These are phyloP conservation scores for Tylopilus balloui DNA, from an alignment of 768 basidiomycete species.

Conservation along the genomic window DNA sequence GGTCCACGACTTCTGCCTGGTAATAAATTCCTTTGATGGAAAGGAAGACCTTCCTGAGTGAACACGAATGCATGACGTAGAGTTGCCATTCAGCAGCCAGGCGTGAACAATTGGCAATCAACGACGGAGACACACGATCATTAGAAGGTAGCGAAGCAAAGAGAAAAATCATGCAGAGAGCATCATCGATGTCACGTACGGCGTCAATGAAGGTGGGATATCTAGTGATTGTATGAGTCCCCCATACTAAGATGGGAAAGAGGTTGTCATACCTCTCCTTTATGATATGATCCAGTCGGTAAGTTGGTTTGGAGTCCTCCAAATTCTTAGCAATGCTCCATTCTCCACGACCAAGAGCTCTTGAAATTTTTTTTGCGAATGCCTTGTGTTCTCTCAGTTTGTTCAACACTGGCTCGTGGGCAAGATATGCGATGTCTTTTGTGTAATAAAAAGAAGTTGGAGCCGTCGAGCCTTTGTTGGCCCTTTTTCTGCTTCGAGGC, in stretches of 20 bases:
- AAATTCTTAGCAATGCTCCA: slow-evolving; percentile 93
- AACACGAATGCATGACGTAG: slow-evolving; percentile 83
- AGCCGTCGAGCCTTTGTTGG: slow-evolving; percentile 96
- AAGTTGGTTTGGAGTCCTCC: slow-evolving; percentile 89
- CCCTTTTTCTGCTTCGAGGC: slow-evolving; percentile 84
- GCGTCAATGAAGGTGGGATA: slow-evolving; percentile 98
- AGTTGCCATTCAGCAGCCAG: slow-evolving; percentile 96
- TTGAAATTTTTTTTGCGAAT: slow-evolving; percentile 93
- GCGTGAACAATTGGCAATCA: slow-evolving; percentile 87
- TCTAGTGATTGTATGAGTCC: slow-evolving; percentile 39
- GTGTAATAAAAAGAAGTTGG: slow-evolving; percentile 98
- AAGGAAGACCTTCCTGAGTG: slow-evolving; percentile 87
- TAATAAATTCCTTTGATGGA: slow-evolving; percentile 99
- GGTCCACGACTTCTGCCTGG: slow-evolving; percentile 91
- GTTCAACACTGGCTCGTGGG: slow-evolving; percentile 91
- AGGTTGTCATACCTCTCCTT: slow-evolving; percentile 75
- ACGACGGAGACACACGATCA: slow-evolving; percentile 70
- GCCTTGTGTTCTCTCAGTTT: slow-evolving; percentile 97
- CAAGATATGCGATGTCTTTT: slow-evolving; percentile 96
- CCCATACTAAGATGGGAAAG: not conserved
- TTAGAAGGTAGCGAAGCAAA: slow-evolving; percentile 91
- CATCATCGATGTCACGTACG: slow-evolving; percentile 94
- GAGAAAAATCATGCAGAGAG: slow-evolving; percentile 89
- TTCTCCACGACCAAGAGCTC: slow-evolving; percentile 90
- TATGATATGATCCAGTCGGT: slow-evolving; percentile 91